Percentiles rank a stretch among this genome's conserved stretches.
Evolutionary conservation across 1,284 basidiomycete genomes (phyloP).

Genomic region (Phenoliferia sp.): DNA sequence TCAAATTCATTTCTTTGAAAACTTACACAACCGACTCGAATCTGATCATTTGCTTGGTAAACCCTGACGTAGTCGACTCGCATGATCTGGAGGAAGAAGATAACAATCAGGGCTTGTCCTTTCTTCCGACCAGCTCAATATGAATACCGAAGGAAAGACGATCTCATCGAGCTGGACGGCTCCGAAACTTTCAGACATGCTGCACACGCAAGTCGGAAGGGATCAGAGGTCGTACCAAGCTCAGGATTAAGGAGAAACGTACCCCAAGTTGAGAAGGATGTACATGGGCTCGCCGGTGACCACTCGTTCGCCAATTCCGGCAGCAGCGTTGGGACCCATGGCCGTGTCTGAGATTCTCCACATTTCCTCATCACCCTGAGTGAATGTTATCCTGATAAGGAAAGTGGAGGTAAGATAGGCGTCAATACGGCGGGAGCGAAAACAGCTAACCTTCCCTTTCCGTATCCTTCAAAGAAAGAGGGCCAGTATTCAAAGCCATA

Average conservation of each 20-base stretch:
- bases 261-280: conserved; percentile 4
- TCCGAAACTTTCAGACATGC: background rate
- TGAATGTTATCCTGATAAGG: conserved; percentile 59
- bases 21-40: background rate
- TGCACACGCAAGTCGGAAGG: background rate
- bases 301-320: conserved; percentile 64
- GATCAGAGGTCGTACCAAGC: background rate
- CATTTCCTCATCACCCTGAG: conserved; percentile 56
- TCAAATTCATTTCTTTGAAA: background rate
- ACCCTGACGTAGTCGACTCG: conserved; percentile 29
- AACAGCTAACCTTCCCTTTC: conserved; percentile 41
- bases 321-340: conserved; percentile 59
- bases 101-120: too few relatives aligned
- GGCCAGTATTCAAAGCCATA: conserved; percentile 21
- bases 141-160: conserved; percentile 18
- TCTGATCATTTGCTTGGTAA: conserved; percentile 12
- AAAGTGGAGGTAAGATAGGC: too few relatives aligned
- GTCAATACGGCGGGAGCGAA: too few relatives aligned
- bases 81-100: too few relatives aligned
- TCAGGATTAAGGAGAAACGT: background rate
- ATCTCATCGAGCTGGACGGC: conserved; percentile 15
- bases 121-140: too few relatives aligned
- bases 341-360: conserved; percentile 67
- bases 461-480: conserved; percentile 11
- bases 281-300: conserved; percentile 54